Base-by-base conservation (phyloP, 441 rosid species). In the Capsella rubella region DNA sequence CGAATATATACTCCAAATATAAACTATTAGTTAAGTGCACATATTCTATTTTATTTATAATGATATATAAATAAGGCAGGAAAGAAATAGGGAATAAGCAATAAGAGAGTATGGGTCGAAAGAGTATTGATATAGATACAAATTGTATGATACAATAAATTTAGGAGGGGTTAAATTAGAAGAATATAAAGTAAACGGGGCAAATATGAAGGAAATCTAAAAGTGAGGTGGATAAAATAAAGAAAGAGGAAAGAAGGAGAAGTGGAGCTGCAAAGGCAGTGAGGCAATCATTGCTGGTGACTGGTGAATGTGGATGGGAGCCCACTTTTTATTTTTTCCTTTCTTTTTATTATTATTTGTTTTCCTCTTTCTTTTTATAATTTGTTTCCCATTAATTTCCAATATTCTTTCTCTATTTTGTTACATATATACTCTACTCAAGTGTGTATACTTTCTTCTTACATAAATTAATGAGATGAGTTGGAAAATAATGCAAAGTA, bases 241-340 rank as follows among this genome's bases (percentile, higher is more conserved):
- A 69, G 55, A 67, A 59, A 78, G 71, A 66, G 69, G 68, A 75
- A 81, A 69, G 73, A 71, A 32, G 77, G 28, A 53, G 76, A 66
- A 77, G 73, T 72, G 80, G 80, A 68, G 72, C 77, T 68, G 82
- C 76, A 59, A 78, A 76, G 73, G 79, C 51, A 31, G 39, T 50
- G 67, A 62, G 49, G 66, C 79, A 79, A 85, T 84, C 82, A 85
- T 87, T 82, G 72, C 81, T 79, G 67, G 58, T 72, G 85, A 86
- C 81, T 79, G 67, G 58, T 72, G 85, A 86, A 84, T 77, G 85
- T 71, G 66, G 78, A 75, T 75, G 81, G 82, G 86, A 80, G 75
- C 87, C 86, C 86, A 79, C 81, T 66, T 74, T 16, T 16, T n/a
- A n/a, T 16, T 16, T 16, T 16, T 16, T 16, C 60, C 67, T 68